These are phyloP conservation scores for Didymella pomorum DNA, from an alignment of 2,329 filamentous ascomycete genomes.

Conservation along the genomic window DNA sequence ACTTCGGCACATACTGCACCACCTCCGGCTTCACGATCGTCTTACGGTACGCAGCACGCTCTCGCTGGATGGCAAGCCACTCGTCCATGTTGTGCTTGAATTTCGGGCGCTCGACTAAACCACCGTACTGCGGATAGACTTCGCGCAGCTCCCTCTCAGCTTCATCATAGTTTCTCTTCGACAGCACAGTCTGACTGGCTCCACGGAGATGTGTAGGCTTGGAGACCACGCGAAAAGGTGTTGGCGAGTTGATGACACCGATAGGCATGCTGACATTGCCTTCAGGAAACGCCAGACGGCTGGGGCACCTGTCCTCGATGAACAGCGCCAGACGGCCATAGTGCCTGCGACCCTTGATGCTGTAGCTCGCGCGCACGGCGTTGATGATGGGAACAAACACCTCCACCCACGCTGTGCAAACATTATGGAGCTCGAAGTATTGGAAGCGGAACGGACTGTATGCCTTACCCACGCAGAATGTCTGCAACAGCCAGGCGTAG, in stretches of 20 bases:
- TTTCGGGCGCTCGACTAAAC: constrained; percentile 42
- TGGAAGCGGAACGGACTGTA: constrained; percentile 37
- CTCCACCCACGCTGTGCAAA: constrained; percentile 40
- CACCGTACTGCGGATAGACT: constrained; percentile 43
- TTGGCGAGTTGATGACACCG: constrained; percentile 26
- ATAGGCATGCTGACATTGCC: constrained; percentile 31
- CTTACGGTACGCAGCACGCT: constrained; percentile 29
- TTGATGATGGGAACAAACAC: constrained; percentile 45
- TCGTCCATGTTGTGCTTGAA: constrained; percentile 38
- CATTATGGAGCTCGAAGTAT: constrained; percentile 41
- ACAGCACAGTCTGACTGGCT: constrained; percentile 15
- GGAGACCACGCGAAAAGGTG: constrained; percentile 34
- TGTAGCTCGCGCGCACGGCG: constrained; percentile 40
- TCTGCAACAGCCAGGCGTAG: constrained; percentile 45
- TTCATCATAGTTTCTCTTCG: constrained; percentile 35
- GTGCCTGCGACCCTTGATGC: constrained; percentile 34
- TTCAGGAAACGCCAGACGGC: constrained; percentile 44
- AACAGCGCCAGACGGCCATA: constrained; percentile 46
- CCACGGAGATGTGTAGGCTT: constrained; percentile 17
- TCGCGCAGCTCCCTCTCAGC: constrained; percentile 40
- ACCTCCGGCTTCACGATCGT: constrained; percentile 17
- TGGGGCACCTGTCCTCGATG: constrained; percentile 39
- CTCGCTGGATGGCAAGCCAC: constrained; percentile 40
- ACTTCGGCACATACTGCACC: constrained; percentile 13
- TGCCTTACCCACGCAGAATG: constrained; percentile 43